Conservation (phyloP, 2,329 filamentous ascomycete genomes). For the Cryphonectria parasitica region DNA sequence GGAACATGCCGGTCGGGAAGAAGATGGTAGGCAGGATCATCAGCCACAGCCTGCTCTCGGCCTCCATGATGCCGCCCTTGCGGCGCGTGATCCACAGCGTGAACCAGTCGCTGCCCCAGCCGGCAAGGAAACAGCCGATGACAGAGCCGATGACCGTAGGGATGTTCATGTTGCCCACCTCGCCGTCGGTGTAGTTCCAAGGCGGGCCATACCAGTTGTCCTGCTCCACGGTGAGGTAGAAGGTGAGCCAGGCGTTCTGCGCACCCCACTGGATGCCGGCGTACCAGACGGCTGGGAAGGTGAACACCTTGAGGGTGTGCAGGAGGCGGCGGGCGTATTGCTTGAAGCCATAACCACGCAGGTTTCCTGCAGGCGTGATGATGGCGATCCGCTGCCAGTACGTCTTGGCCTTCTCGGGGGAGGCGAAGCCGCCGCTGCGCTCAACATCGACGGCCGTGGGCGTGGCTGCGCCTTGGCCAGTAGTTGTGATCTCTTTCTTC, state of each 20-base stretch:
- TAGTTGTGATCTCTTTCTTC: conserved; percentile 21
- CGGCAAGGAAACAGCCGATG: conserved; percentile 35
- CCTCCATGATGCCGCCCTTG: conserved; percentile 39
- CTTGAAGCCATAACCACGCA: conserved; percentile 55
- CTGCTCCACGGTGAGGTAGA: conserved; percentile 57
- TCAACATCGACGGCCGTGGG: conserved; percentile 26
- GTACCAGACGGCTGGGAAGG: conserved; percentile 49
- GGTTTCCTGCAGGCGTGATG: conserved; percentile 59
- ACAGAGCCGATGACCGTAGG: conserved; percentile 37
- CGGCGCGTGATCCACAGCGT: conserved; percentile 37
- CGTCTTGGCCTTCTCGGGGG: conserved; percentile 43
- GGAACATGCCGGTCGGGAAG: conserved; percentile 48
- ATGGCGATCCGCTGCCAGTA: conserved; percentile 60
- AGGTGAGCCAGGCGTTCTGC: conserved; percentile 63
- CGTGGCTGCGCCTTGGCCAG: conserved; percentile 21
- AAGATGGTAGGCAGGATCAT: conserved; percentile 43
- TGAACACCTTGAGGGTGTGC: conserved; percentile 50
- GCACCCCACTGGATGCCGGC: conserved; percentile 41
- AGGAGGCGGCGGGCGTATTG: conserved; percentile 58
- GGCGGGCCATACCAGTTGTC: conserved; percentile 44
- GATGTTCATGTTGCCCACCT: conserved; percentile 37
- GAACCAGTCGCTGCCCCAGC: conserved; percentile 39
- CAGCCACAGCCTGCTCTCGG: conserved; percentile 38
- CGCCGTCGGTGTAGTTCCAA: conserved; percentile 38
- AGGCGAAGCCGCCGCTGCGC: conserved; percentile 30